Evolutionary conservation across 169 alveolate species (phyloP), one percentile per base, ranked within the genome.

Genomic region (Plasmodium knowlesi): DNA sequence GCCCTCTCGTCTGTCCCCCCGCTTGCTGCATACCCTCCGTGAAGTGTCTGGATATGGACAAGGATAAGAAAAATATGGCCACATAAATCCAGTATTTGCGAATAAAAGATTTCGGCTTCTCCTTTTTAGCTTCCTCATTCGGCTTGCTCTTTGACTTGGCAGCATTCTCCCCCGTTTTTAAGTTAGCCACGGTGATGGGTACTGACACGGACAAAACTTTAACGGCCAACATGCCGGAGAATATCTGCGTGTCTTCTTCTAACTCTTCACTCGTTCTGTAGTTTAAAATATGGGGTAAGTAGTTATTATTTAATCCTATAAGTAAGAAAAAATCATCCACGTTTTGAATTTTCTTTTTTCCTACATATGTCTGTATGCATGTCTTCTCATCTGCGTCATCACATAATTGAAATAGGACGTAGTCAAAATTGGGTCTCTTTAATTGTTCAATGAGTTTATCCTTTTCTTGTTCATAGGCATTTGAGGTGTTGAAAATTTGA

Each of bases 271-370:
- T 8, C 32, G 84, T 73, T 73, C 82, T 43, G 39, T 84, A 84
- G 37, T 84, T 84, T 22, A 84, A 19, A 32, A 84, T 32, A 39
- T 61, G 73, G n/a, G 93, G 93, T 50, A 72, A 30, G 67, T 84
- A 84, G 19, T 84, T 84, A 84, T 84, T 84, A 84, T 84, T 50
- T 84, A 84, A 71, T 8, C 93, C 93, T 72, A 84, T 46, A 73
- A 84, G 61, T 16, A 84, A 39, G 14, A 30, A 22, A 73, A 84
- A 84, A 28, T 84, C 80, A 16, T 84, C 71, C n/a, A 28, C 34
- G 80, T 84, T 72, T 12, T 72, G 72, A 19, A 84, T 73, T 61
- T 73, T 84, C n/a, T 41, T 74, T 25, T 53, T 84, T 50, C 80
- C 50, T n/a, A 73, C 84, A 73, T 84, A 84, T 46, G 93, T 84